phyloP scores from a whole-genome alignment of 768 basidiomycete species.

The Tubosaeta sp. region DNA sequence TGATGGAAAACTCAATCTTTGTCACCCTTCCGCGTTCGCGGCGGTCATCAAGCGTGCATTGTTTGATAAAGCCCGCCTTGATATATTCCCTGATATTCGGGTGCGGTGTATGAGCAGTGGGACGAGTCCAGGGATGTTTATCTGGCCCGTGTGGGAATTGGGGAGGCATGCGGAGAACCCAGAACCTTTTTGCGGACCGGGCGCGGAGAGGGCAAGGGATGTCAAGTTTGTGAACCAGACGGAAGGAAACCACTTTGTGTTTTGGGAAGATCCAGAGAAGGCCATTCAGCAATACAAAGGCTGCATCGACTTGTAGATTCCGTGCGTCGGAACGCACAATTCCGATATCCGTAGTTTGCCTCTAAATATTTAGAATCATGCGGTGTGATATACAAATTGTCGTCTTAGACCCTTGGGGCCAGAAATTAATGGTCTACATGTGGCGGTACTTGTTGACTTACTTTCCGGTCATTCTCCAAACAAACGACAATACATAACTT shows the following conservation, averaged over 20 bases:
- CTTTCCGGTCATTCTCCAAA: too few species aligned
- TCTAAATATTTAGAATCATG: too few species aligned
- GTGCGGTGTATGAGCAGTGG: conserved; percentile 19
- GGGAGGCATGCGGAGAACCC: neutral
- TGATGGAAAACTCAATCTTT: conserved; percentile 11
- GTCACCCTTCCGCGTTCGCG: conserved; percentile 4
- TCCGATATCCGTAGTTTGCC: too few species aligned
- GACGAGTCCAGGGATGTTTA: neutral
- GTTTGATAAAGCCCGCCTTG: conserved; percentile 11
- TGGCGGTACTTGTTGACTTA: too few species aligned
- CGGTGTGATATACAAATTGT: too few species aligned
- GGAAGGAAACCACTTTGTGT: conserved; percentile 24
- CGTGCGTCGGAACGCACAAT: too few species aligned
- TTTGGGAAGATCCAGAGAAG: conserved; percentile 23
- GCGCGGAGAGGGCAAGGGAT: conserved; percentile 18
- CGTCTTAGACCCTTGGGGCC: too few species aligned
- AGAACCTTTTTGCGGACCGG: neutral
- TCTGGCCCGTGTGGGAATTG: neutral
- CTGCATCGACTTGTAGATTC: conserved; percentile 9
- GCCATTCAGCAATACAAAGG: conserved; percentile 15
- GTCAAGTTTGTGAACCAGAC: conserved; percentile 10
- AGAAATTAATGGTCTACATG: too few species aligned
- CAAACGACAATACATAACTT: too few species aligned
- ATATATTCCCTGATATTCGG: conserved; percentile 9
- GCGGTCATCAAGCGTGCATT: conserved; percentile 13